Conservation (phyloP, 495 filamentous ascomycete genomes). For the Mytilinidion resinicola region DNA sequence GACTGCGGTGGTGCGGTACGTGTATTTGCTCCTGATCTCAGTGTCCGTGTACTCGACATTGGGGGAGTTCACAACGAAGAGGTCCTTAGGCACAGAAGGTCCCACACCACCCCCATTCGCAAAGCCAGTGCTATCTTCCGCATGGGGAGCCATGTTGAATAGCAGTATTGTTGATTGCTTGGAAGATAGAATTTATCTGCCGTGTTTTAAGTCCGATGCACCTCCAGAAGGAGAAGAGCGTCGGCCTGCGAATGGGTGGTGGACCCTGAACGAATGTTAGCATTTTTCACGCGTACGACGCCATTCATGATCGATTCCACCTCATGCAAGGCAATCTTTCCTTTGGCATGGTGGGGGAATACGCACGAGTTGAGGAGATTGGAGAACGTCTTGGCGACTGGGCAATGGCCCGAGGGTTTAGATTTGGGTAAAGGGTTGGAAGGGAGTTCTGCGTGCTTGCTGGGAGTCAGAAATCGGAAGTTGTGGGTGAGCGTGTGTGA, state of each 20-base stretch:
- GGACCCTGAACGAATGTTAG: conserved; percentile 47
- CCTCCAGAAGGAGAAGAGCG: conserved; percentile 84
- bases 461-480: background rate
- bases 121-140: conserved; percentile 63
- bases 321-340: no score
- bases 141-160: conserved; percentile 86
- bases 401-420: conserved; percentile 28
- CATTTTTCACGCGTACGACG: background rate
- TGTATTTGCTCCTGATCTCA: conserved; percentile 90
- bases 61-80: conserved; percentile 84
- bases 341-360: background rate
- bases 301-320: no score
- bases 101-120: conserved; percentile 62
- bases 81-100: conserved; percentile 42
- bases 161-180: conserved; percentile 22
- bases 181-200: conserved; percentile 48
- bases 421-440: conserved; percentile 1
- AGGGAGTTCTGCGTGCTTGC: background rate
- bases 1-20: conserved; percentile 87
- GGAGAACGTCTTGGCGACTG: conserved; percentile 73
- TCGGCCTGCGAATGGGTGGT: conserved; percentile 97
- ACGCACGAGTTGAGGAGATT: conserved; percentile 84
- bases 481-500: background rate
- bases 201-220: conserved; percentile 70
- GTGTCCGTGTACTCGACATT: conserved; percentile 85